A percentile compares a stretch with the other conserved stretches of the same genome.
Evolutionary conservation across 345 rosid genomes (phyloP).

Genomic region (Pugionium cornutum): DNA sequence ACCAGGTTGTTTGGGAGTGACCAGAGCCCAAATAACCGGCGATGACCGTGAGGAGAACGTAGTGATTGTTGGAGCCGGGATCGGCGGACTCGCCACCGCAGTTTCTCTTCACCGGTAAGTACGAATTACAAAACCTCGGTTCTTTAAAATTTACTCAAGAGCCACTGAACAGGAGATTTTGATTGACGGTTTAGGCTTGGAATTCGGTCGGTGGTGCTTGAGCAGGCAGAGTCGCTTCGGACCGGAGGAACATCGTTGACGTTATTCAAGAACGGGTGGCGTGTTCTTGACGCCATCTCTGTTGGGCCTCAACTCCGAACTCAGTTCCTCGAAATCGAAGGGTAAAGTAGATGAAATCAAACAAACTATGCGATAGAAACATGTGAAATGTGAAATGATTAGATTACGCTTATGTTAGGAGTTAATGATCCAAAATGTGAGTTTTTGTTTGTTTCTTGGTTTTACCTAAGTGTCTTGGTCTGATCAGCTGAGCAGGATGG

Average conservation of each 20-base stretch:
- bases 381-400: neutral
- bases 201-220: constrained; percentile 73
- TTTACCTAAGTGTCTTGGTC: constrained; percentile 50
- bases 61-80: constrained; percentile 82
- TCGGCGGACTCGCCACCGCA: constrained; percentile 90
- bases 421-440: neutral
- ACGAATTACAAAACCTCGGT: neutral
- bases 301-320: constrained; percentile 72
- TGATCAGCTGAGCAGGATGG: constrained; percentile 92
- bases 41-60: constrained; percentile 54
- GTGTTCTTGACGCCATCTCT: constrained; percentile 82
- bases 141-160: neutral
- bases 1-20: constrained; percentile 26
- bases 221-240: constrained; percentile 84
- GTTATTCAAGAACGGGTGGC: constrained; percentile 94
- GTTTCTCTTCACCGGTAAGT: constrained; percentile 72
- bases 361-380: neutral
- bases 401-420: neutral
- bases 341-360: constrained; percentile 43
- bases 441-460: constrained; percentile 18
- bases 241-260: constrained; percentile 90
- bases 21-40: constrained; percentile 34
- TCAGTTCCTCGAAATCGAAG: constrained; percentile 81
- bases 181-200: constrained; percentile 56
- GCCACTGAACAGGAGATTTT: constrained; percentile 12